These are phyloP conservation scores for Boletus huronensis DNA, from an alignment of 768 basidiomycete genomes.

Conservation along the genomic window DNA sequence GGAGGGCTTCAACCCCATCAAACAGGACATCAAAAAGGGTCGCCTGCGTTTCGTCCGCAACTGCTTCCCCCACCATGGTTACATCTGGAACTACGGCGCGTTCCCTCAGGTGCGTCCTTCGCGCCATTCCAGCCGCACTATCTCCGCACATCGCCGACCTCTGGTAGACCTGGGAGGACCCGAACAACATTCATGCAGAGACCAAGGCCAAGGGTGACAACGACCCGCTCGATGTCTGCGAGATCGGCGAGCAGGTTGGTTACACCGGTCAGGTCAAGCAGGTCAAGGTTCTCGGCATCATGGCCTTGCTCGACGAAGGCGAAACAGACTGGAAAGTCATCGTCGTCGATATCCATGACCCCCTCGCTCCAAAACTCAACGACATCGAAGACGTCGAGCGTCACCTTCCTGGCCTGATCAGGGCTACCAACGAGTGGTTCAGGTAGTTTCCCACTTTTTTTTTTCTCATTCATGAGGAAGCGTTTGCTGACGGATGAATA, in stretches of 20 bases:
- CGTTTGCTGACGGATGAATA: background rate
- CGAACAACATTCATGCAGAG: slow-evolving; percentile 79
- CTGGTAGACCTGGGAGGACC: slow-evolving; percentile 95
- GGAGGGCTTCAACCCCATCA: slow-evolving; percentile 99
- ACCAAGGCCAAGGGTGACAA: slow-evolving; percentile 99
- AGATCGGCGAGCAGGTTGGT: slow-evolving; percentile 98
- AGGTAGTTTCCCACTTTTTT: slow-evolving; percentile 43
- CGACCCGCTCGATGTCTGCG: slow-evolving; percentile 99
- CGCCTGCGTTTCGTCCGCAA: slow-evolving; percentile 96
- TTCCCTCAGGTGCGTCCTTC: slow-evolving; percentile 80
- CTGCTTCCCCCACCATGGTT: slow-evolving; percentile 99
- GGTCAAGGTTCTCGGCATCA: slow-evolving; percentile 99
- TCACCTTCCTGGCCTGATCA: slow-evolving; percentile 93
- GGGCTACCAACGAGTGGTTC: slow-evolving; percentile 99
- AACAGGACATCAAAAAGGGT: slow-evolving; percentile 97
- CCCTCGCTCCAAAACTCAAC: slow-evolving; percentile 93
- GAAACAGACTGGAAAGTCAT: slow-evolving; percentile 99
- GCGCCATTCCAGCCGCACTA: background rate
- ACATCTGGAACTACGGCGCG: slow-evolving; percentile 99
- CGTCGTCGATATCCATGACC: slow-evolving; percentile 94
- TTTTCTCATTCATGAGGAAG: too few relatives aligned
- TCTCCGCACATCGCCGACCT: background rate
- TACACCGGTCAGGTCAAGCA: slow-evolving; percentile 98
- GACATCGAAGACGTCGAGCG: slow-evolving; percentile 99
- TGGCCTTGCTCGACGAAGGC: slow-evolving; percentile 98